Percentiles rank a stretch among this genome's conserved stretches.
Evolutionary conservation across 352 stramenopile genomes (phyloP).

Genomic region (Phytophthora cryptogea): DNA sequence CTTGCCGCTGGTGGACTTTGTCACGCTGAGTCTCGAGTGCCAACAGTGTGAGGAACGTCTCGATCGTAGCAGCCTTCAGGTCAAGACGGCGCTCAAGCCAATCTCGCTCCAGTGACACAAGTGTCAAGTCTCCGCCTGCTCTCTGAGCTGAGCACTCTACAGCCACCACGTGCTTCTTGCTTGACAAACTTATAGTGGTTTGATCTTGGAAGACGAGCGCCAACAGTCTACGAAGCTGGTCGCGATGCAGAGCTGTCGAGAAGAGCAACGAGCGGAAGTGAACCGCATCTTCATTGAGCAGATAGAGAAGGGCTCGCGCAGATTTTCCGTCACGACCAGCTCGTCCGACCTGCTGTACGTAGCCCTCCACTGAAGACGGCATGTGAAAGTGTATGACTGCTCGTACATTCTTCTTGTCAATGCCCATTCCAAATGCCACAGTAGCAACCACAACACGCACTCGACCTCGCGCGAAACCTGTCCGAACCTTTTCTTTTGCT

Average conservation of each 20-base stretch:
- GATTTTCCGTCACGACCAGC: constrained; percentile 93
- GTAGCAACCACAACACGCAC: constrained; percentile 95
- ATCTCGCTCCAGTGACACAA: constrained; percentile 57
- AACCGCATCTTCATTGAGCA: constrained; percentile 66
- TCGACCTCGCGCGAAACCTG: constrained; percentile 88
- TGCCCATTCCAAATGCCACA: constrained; percentile 98
- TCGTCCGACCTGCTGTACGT: constrained; percentile 97
- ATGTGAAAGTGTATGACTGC: constrained; percentile 98
- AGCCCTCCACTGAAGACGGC: constrained; percentile 97
- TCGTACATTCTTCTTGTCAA: constrained; percentile 97
- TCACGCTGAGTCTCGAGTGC: constrained; percentile 37
- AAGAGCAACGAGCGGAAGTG: constrained; percentile 77
- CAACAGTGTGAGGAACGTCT: constrained; percentile 80
- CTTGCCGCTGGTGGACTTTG: constrained; percentile 3
- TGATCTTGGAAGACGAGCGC: constrained; percentile 42
- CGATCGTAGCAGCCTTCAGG: constrained; percentile 72
- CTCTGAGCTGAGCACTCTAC: constrained; percentile 25
- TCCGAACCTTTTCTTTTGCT: constrained; percentile 78
- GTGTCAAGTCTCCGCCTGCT: constrained; percentile 18
- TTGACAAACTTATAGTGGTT: neutral
- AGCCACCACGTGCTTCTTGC: constrained; percentile 28
- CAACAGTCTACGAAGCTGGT: constrained; percentile 57
- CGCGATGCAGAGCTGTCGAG: constrained; percentile 61
- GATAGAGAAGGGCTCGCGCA: constrained; percentile 67
- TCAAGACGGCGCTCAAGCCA: constrained; percentile 70